Percentiles rank a stretch among this genome's conserved stretches.
These are phyloP conservation scores for Clonostachys solani DNA, from an alignment of 2,329 filamentous ascomycete species.

Conservation along the genomic window DNA sequence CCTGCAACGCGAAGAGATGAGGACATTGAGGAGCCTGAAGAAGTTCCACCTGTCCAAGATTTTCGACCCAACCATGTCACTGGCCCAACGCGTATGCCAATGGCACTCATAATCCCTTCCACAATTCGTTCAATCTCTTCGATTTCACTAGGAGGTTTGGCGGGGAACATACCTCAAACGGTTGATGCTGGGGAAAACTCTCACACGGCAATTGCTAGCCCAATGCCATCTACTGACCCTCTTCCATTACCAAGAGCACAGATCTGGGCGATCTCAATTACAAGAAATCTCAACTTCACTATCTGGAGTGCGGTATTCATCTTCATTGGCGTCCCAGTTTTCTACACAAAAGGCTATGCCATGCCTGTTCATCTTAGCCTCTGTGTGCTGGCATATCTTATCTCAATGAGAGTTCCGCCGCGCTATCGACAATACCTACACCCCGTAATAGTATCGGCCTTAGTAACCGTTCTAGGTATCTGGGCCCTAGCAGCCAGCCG, in stretches of 20 bases:
- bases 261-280: slow-evolving; percentile 42
- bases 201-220: no score
- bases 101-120: no score
- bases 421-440: slow-evolving; percentile 49
- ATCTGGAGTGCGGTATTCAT: slow-evolving; percentile 41
- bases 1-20: no score
- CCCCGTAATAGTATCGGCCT: slow-evolving; percentile 51
- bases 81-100: no score
- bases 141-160: no score
- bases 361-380: slow-evolving; percentile 41
- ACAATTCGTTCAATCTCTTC: no score
- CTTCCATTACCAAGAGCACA: slow-evolving; percentile 39
- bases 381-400: slow-evolving; percentile 47
- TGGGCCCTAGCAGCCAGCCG: slow-evolving; percentile 46
- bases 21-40: no score
- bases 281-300: slow-evolving; percentile 36
- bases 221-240: slow-evolving; percentile 10
- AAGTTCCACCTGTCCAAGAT: no score
- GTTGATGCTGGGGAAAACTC: no score
- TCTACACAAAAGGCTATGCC: slow-evolving; percentile 47
- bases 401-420: slow-evolving; percentile 39
- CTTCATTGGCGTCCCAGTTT: slow-evolving; percentile 48
- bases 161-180: no score
- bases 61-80: no score
- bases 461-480: slow-evolving; percentile 44